These are phyloP conservation scores for Kodamaea leandrae DNA, from an alignment of 805 yeast genomes.

Conservation along the genomic window DNA sequence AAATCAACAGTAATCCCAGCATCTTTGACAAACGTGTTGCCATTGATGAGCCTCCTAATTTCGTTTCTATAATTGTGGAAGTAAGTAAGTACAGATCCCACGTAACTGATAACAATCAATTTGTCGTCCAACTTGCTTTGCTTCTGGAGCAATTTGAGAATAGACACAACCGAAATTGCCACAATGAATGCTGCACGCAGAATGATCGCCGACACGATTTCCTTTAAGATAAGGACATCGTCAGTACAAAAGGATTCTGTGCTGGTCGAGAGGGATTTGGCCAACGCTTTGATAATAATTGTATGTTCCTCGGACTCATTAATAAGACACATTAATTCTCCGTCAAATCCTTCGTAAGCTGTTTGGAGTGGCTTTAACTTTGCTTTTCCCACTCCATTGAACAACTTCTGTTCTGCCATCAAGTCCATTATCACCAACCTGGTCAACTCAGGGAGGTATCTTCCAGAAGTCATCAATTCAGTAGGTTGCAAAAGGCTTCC, in stretches of 20 bases:
- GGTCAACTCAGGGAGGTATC: constrained; percentile 54
- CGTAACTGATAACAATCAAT: constrained; percentile 39
- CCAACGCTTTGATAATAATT: constrained; percentile 20
- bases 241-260: constrained; percentile 14
- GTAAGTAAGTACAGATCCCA: constrained; percentile 51
- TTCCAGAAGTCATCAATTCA: constrained; percentile 53
- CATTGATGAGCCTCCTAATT: constrained; percentile 22
- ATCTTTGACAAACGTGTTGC: constrained; percentile 21
- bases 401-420: constrained; percentile 27
- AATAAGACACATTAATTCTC: constrained; percentile 41
- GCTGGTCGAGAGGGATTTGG: constrained; percentile 15
- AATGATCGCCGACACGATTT: constrained; percentile 37
- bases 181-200: constrained; percentile 45
- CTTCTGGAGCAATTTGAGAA: constrained; percentile 26
- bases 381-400: constrained; percentile 17
- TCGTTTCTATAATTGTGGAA: constrained; percentile 38
- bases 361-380: constrained; percentile 15
- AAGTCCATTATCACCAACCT: constrained; percentile 42
- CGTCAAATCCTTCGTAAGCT: constrained; percentile 35
- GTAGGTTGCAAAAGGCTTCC: constrained; percentile 50
- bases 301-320: constrained; percentile 26
- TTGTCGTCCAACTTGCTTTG: constrained; percentile 20
- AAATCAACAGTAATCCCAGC: constrained; percentile 36
- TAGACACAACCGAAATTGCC: constrained; percentile 41
- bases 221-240: constrained; percentile 30